phyloP scores from a whole-genome alignment of 148 eudicot genomes.

The Rhododendron ovatum region DNA sequence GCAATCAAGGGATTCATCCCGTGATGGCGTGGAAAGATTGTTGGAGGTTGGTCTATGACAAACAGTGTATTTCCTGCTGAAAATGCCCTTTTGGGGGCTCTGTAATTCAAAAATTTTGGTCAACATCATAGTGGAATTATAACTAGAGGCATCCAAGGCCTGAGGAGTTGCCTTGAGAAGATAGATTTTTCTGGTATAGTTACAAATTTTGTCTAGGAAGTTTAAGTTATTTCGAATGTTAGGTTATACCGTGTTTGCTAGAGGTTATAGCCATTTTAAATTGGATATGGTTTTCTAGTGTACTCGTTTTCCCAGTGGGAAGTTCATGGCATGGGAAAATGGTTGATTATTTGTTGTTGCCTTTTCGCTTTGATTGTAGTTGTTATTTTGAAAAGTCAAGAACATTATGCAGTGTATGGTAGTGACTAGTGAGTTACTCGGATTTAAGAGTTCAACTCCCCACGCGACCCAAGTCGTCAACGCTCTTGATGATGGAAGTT shows the following conservation, averaged over 20 bases:
- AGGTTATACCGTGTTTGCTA: neutral
- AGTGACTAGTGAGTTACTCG: neutral
- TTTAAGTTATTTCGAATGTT: neutral
- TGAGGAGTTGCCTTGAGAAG: neutral
- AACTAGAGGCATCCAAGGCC: neutral
- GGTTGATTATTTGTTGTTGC: neutral
- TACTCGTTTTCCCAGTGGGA: neutral
- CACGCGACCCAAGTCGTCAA: neutral
- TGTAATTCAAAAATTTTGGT: neutral
- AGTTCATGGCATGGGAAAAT: neutral
- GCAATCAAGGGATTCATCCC: constrained; percentile 31
- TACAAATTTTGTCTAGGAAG: neutral
- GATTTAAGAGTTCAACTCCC: neutral
- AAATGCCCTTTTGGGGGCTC: neutral
- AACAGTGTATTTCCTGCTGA: neutral
- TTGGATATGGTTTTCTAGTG: neutral
- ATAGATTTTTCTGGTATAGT: neutral
- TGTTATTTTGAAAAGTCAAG: neutral
- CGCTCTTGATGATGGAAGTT: neutral
- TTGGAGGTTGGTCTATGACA: constrained; percentile 29
- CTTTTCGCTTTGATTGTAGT: neutral
- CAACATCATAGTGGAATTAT: neutral
- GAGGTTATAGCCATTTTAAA: neutral
- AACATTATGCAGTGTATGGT: neutral
- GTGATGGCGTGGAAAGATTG: constrained; percentile 47